Base-by-base conservation (phyloP, 2,329 filamentous ascomycete species). In the Trichoderma guizhouense region DNA sequence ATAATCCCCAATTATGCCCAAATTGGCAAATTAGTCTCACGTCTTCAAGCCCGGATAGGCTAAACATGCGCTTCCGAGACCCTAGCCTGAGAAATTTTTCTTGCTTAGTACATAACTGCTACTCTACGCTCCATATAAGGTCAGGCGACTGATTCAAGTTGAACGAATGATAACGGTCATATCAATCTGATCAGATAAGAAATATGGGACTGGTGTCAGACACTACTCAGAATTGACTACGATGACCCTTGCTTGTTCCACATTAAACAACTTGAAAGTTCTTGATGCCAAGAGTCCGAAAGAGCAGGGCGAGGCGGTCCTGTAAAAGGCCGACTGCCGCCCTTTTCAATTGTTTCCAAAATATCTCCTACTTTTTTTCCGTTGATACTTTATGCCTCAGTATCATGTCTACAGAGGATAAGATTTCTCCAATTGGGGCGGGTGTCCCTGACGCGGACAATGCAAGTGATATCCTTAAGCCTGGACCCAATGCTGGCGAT, bases 401-500 rank as follows among this genome's bases (percentile, higher is more conserved):
- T 32, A 65, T 24, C 39, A 65, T 65, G 62, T 32, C 62, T 65
- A 32, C 39, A n/a, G 39, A 65, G 7, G 62, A 32, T 32, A 65
- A 51, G 28, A 65, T 51, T 15, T 14, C 26, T 21, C 26, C 39
- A 24, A 51, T 53, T 11, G 12, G 12, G 18, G 18, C 39, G 14
- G 32, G 55, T 15, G 53, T 18, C 32, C 21, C 32, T 32, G 34
- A 60, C 21, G 18, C 34, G 24, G 66, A 60, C 66, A 51, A 43
- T 47, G 57, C 12, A 12, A 69, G 67, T 55, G 64, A 73, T 12
- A 26, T 72, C 18, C 57, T 74, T 60, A 74, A 75, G 55, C 74
- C 73, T 9, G 58, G 72, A 34, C 74, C 74, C 55, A 71, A 75
- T 36, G 75, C 75, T 21, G 74, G 73, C 39, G 70, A 77, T 53